Base-by-base conservation (phyloP, 176 grass and related monocot species). In the Triticum timopheevii region DNA sequence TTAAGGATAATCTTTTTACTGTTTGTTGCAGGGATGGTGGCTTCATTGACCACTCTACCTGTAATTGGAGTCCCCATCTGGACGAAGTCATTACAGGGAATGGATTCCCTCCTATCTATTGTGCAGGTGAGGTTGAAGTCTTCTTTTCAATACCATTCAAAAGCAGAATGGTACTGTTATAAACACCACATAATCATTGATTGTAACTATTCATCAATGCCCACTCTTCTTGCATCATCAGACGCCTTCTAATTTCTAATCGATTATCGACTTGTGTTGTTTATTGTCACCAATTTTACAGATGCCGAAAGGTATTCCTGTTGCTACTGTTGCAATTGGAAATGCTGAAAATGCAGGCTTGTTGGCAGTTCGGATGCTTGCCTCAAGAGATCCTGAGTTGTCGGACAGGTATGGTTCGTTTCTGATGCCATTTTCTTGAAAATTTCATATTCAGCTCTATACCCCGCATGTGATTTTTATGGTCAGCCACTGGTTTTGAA, bases 291-390 rank as follows among this genome's bases (percentile, higher is more conserved):
- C 8, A 70, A 58, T 81, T 74, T 30, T 50, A 54, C 87, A 99
- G 97, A 96, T 99, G 94, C 90, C 94, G 4, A 99, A 96, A 86
- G 92, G 94, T 88, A 93, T 94, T 82, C 94, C 97, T 45, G 94
- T 99, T 83, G 90, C 85, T 35, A 87, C 92, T 34, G 36, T 94
- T 87, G 92, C 92, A 62, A 94, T 96, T 30, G 92, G 85, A 73
- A 99, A 94, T 87, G 94, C 92, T 3, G 84, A 91, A 88, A 98
- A 98, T 94, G 97, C 94, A 69, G 94, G 92, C 80, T 82, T 99
- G 36, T 63, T 94, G 85, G 89, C 94, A 65, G 90, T 88, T 88
- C 84, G 83, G 90, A 93, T 94, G 2, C 80, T 99, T 47, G 90
- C 85, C 35, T 20, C 19, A 77, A 83, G 65, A 30, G 94, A 99